Evolutionary conservation across 805 yeast species (phyloP).

Genomic region (Candida bentonensis): DNA sequence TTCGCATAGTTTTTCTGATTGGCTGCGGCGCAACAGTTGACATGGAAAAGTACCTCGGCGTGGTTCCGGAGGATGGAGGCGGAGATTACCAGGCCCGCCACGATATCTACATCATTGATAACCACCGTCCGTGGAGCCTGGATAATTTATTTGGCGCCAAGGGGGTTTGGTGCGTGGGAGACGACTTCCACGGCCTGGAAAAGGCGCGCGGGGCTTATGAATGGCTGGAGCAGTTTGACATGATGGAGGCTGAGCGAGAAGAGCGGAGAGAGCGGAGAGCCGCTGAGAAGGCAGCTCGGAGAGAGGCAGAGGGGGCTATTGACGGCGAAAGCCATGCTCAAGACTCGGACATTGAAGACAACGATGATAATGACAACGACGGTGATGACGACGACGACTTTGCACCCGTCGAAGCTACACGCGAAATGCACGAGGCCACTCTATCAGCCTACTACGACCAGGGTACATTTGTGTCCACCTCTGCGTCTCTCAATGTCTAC

Average conservation of each 20-base stretch:
- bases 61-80: conserved; percentile 15
- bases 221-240: conserved; percentile 23
- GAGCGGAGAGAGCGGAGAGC: conserved; percentile 20
- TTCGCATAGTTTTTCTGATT: conserved; percentile 59
- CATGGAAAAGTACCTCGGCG: conserved; percentile 41
- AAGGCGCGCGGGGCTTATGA: conserved; percentile 51
- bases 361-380: conserved; percentile 14
- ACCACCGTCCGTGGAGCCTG: conserved; percentile 92
- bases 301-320: conserved; percentile 18
- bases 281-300: conserved; percentile 18
- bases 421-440: conserved; percentile 31
- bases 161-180: conserved; percentile 77
- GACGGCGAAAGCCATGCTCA: conserved; percentile 12
- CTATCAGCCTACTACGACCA: conserved; percentile 61
- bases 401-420: conserved; percentile 2
- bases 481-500: conserved; percentile 68
- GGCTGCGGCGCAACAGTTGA: conserved; percentile 96
- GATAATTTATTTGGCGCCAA: conserved; percentile 81
- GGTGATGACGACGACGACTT: conserved; percentile 7
- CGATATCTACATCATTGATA: conserved; percentile 73
- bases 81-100: conserved; percentile 9
- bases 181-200: conserved; percentile 45
- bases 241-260: conserved; percentile 24
- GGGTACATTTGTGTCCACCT: conserved; percentile 65
- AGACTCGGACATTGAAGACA: conserved; percentile 13